Base-by-base conservation (phyloP, 257 asterid species). In the Solanum ossicruentum region DNA sequence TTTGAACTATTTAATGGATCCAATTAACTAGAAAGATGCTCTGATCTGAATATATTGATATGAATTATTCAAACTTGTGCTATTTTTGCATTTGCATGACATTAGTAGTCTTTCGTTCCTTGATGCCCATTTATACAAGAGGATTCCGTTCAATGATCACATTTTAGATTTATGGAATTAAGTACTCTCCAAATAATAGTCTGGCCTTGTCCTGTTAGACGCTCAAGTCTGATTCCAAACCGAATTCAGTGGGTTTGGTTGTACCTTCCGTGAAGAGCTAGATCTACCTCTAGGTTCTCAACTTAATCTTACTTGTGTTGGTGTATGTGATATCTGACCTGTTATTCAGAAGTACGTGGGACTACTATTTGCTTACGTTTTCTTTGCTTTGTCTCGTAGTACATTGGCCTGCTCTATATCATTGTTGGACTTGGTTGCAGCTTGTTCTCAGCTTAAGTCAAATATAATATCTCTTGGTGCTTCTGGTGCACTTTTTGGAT, bases 341-440 rank as follows among this genome's bases (percentile, higher is more conserved):
- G 39, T 43, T 45, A n/a, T 72, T 72, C 80, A 72, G 57, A 43
- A 72, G 80, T 45, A 45, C 39, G 3, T 58, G 66, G 54, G 80
- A n/a, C 57, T 43, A 72, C 57, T 45, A 7, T 72, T 72, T 72
- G 80, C 80, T 83, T 51, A 83, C 55, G 13, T 54, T 71, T 71
- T 54, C 51, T 61, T 39, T 86, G 61, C 45, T 58, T 39, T 70
- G 70, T 80, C 85, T 87, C 83, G 56, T 89, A 95, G 99, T 90
- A 45, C 94, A 86, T 93, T 54, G 98, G 98, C 36, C 80, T 93
- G 89, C 95, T 96, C 28, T 96, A 96, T 86, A 85, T 93, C 88
- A 91, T 96, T 12, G 92, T 98, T 8, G 99, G 99, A 86, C 88
- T 94, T 45, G 99, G 99, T 39, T 98, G 99, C 61, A 94, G 97